Percentiles rank a stretch among this genome's conserved stretches.
Evolutionary conservation across 345 rosid species (phyloP).

Genomic region (Mangifera indica): DNA sequence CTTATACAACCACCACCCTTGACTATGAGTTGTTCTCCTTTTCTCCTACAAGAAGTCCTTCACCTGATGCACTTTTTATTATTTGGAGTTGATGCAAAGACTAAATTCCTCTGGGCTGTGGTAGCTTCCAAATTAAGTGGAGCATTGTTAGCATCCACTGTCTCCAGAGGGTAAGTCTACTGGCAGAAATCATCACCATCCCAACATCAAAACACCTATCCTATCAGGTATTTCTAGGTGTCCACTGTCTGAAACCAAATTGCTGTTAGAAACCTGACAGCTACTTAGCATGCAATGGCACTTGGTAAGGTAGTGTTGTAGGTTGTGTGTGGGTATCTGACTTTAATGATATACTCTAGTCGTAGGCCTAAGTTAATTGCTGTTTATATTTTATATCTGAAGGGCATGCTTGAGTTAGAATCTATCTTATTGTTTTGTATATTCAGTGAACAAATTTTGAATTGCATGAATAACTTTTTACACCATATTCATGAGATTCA

Average conservation of each 20-base stretch:
- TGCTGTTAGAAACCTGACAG: not conserved
- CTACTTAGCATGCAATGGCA: not conserved
- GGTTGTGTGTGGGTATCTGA: not conserved
- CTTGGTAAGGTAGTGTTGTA: not conserved
- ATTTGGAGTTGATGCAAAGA: not conserved
- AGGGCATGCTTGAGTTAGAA: too few relatives aligned
- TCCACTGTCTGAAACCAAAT: not conserved
- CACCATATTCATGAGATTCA: too few relatives aligned
- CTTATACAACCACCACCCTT: too few relatives aligned
- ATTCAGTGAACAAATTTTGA: not conserved
- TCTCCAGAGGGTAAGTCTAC: not conserved
- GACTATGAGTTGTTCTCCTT: too few relatives aligned
- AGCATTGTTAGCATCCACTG: not conserved
- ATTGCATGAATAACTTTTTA: not conserved
- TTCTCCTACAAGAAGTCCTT: too few relatives aligned
- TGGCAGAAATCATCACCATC: not conserved
- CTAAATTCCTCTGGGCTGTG: not conserved
- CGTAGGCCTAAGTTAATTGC: too few relatives aligned
- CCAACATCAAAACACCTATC: not conserved
- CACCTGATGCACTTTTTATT: not conserved
- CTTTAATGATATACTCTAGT: too few relatives aligned
- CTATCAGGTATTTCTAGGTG: not conserved
- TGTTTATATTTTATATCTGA: too few relatives aligned
- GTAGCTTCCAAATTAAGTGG: not conserved
- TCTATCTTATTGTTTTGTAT: not conserved